Evolutionary conservation across 225 moss, liverwort and hornwort species (phyloP), one percentile per base, ranked within the genome.

Genomic region (Takakia lepidozioides): DNA sequence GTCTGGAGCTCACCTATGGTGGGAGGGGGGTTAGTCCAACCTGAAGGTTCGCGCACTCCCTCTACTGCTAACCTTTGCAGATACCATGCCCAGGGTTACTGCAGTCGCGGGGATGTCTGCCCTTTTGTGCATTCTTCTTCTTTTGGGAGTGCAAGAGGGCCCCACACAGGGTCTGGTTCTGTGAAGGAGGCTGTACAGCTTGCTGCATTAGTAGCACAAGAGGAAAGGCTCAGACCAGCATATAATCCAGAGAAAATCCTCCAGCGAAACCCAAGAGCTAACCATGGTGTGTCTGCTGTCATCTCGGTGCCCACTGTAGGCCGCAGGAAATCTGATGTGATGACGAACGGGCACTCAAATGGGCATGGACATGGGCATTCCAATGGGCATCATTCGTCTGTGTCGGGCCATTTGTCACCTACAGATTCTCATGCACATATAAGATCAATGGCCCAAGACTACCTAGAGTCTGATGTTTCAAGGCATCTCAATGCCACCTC

Each of bases 181-280:
- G n/a, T 52, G 62, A 72, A 59, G 59, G 93, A 81, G 70, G 61
- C 45, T 37, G 61, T 43, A 23, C 72, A 42, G 63, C 59, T 66
- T 75, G 65, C 58, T 55, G 50, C 57, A 25, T 72, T 68, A 28
- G 61, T 63, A 5, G 54, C 65, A 50, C 80, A 82, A 19, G 82
- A 83, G 17, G 85, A 85, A 46, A 70, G 80, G 45, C 62, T 86
- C 22, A n/a, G n/a, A n/a, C 66, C 84, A 57, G 66, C 63, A 19
- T 71, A n/a, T n/a, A n/a, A 65, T 42, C 72, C 81, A 20, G 93
- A 88, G 45, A 93, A 88, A 40, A 76, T 75, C 19, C 80, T 76
- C 20, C 81, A 81, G 59, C 62, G 76, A 38, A 85, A 85, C 34
- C 65, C 78, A 60, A 75, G 93, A 59, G 71, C 73, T 27, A 68